These are phyloP conservation scores for Heimioporus sp. DNA, from an alignment of 768 basidiomycete genomes.

Conservation along the genomic window DNA sequence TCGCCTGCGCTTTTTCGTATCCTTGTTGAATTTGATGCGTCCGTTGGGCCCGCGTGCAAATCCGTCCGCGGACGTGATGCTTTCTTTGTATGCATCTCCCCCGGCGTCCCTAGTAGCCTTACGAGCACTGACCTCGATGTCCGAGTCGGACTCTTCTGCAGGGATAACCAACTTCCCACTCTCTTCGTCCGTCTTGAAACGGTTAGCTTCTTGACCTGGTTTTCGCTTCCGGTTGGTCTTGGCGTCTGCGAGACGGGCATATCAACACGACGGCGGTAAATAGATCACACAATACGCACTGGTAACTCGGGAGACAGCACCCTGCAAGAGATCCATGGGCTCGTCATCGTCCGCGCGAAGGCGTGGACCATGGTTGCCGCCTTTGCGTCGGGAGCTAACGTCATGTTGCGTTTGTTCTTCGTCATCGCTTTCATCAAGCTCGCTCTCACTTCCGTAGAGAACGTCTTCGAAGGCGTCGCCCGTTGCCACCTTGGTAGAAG, in stretches of 20 bases:
- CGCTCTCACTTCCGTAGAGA: slow-evolving; percentile 94
- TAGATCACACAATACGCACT: slow-evolving; percentile 43
- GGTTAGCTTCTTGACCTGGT: slow-evolving; percentile 82
- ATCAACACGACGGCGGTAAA: background rate
- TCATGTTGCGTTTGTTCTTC: slow-evolving; percentile 39
- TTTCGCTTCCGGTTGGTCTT: slow-evolving; percentile 57
- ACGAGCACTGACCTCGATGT: slow-evolving; percentile 38
- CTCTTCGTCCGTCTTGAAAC: slow-evolving; percentile 85
- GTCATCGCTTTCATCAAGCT: slow-evolving; percentile 71
- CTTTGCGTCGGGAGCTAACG: slow-evolving; percentile 37
- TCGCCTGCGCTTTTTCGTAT: slow-evolving; percentile 89
- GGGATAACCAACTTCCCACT: slow-evolving; percentile 77
- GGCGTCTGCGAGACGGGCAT: slow-evolving; percentile 33
- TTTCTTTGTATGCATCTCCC: slow-evolving; percentile 83
- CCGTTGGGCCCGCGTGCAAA: slow-evolving; percentile 84
- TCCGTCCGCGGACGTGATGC: slow-evolving; percentile 82
- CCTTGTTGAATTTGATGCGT: slow-evolving; percentile 92
- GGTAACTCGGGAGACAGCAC: slow-evolving; percentile 66
- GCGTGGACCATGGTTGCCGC: slow-evolving; percentile 50
- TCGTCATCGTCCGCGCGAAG: slow-evolving; percentile 87
- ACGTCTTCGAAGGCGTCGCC: slow-evolving; percentile 97
- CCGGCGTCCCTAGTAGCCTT: slow-evolving; percentile 51
- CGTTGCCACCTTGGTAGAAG: slow-evolving; percentile 47
- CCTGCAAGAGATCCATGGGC: slow-evolving; percentile 92
- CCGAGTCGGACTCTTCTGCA: slow-evolving; percentile 52